Conservation (phyloP, 768 basidiomycete species). For the Plicaturopsis crispa region DNA sequence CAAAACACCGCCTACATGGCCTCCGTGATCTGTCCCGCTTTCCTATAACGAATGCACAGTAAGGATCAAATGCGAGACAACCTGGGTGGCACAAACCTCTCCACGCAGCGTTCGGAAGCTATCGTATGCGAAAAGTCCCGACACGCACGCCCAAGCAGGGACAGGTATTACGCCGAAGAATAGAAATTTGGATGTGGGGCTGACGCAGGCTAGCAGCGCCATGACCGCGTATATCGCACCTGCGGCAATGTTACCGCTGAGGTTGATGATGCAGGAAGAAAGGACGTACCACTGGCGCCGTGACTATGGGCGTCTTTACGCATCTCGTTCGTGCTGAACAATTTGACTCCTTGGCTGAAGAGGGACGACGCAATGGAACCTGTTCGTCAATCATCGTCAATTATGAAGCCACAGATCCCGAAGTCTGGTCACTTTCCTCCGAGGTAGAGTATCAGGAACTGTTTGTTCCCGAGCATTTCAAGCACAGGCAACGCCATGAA, state of each 20-base stretch:
- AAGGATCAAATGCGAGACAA: constrained; percentile 3
- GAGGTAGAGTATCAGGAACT: constrained; percentile 69
- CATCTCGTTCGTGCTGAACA: too few species aligned
- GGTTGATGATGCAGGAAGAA: neutral
- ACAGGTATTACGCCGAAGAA: constrained; percentile 74
- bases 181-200: constrained; percentile 57
- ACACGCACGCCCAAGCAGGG: constrained; percentile 70
- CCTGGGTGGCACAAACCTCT: neutral
- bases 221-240: constrained; percentile 67
- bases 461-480: constrained; percentile 51
- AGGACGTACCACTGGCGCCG: constrained; percentile 68
- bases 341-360: too few species aligned
- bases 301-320: too few species aligned
- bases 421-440: constrained; percentile 55
- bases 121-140: constrained; percentile 61
- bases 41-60: constrained; percentile 29
- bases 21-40: constrained; percentile 48
- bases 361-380: constrained; percentile 31
- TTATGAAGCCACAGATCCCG: too few species aligned
- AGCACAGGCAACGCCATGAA: constrained; percentile 69
- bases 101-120: constrained; percentile 22
- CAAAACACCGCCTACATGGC: constrained; percentile 63
- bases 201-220: constrained; percentile 66
- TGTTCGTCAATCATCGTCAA: too few species aligned
- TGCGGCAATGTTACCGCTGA: constrained; percentile 15